phyloP scores from a whole-genome alignment of 2,329 filamentous ascomycete genomes.

The Fusarium sp. region DNA sequence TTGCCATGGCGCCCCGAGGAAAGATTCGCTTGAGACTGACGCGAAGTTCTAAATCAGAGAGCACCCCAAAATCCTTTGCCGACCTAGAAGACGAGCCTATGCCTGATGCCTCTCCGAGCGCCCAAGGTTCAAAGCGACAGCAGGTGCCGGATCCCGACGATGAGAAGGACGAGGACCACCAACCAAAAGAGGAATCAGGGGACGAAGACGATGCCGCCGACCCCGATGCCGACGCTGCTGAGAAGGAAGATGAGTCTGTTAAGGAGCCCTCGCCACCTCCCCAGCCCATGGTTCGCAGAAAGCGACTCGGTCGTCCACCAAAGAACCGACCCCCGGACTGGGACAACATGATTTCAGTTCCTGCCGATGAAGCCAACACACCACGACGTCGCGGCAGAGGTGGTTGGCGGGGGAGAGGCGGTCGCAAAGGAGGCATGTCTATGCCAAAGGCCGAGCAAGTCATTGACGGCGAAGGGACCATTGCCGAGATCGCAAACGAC shows the following conservation, averaged over 20 bases:
- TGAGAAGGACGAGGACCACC: conserved; percentile 61
- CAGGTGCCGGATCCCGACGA: conserved; percentile 53
- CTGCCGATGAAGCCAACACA: conserved; percentile 66
- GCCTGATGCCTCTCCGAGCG: conserved; percentile 49
- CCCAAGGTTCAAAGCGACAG: conserved; percentile 56
- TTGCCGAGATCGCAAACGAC: conserved; percentile 90
- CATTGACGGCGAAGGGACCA: conserved; percentile 93
- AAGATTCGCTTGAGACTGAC: conserved; percentile 53
- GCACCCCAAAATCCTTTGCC: conserved; percentile 57
- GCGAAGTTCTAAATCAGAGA: conserved; percentile 53
- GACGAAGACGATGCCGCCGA: conserved; percentile 54
- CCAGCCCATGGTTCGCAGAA: conserved; percentile 75
- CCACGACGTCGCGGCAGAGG: conserved; percentile 75
- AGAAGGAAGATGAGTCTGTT: conserved; percentile 56
- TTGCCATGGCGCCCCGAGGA: conserved; percentile 46
- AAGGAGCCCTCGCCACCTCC: conserved; percentile 69
- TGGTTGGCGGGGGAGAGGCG: conserved; percentile 77
- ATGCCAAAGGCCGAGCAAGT: conserved; percentile 85
- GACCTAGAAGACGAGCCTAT: conserved; percentile 54
- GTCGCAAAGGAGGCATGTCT: conserved; percentile 74
- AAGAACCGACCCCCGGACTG: conserved; percentile 87
- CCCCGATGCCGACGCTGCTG: conserved; percentile 40
- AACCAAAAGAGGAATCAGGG: conserved; percentile 64
- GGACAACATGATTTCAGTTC: conserved; percentile 71
- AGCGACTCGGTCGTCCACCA: conserved; percentile 85